Conservation (phyloP, 352 stramenopile genomes). For the Phytophthora sp. region DNA sequence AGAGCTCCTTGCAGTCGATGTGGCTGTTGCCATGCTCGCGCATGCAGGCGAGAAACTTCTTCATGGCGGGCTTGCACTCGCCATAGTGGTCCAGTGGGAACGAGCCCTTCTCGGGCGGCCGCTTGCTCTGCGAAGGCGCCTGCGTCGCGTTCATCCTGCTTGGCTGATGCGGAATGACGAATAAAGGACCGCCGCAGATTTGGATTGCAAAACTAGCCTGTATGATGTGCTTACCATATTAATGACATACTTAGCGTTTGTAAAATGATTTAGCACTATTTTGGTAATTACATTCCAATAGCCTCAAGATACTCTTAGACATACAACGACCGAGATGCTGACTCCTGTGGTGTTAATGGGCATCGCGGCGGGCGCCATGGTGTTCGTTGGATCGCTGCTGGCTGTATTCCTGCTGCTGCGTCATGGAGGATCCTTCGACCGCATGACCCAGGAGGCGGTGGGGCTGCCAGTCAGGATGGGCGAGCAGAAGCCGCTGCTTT, state of each 20-base stretch:
- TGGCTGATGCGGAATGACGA: background rate
- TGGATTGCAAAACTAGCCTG: slow-evolving; percentile 13
- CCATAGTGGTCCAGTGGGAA: slow-evolving; percentile 92
- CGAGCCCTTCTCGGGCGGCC: slow-evolving; percentile 88
- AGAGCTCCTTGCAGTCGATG: slow-evolving; percentile 91
- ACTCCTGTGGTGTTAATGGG: slow-evolving; percentile 63
- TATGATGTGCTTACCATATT: background rate
- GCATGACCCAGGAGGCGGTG: slow-evolving; percentile 82
- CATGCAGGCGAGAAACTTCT: slow-evolving; percentile 88
- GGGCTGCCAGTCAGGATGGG: slow-evolving; percentile 60
- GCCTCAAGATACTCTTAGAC: slow-evolving; percentile 15
- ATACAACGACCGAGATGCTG: slow-evolving; percentile 46
- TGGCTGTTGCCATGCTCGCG: slow-evolving; percentile 81
- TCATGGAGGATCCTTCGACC: slow-evolving; percentile 87
- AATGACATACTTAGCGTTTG: background rate
- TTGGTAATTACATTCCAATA: slow-evolving; percentile 6
- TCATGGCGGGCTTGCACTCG: slow-evolving; percentile 90
- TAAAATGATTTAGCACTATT: background rate
- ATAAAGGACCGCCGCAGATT: slow-evolving; percentile 4
- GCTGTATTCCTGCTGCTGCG: slow-evolving; percentile 87
- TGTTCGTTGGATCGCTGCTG: slow-evolving; percentile 86
- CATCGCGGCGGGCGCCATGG: slow-evolving; percentile 79
- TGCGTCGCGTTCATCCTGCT: slow-evolving; percentile 80
- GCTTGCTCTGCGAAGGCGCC: slow-evolving; percentile 72
- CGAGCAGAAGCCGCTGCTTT: slow-evolving; percentile 85